A percentile compares a stretch with the other conserved stretches of the same genome.
Evolutionary conservation across 179 eudicot genomes (phyloP).

Genomic region (Patellifolia procumbens): DNA sequence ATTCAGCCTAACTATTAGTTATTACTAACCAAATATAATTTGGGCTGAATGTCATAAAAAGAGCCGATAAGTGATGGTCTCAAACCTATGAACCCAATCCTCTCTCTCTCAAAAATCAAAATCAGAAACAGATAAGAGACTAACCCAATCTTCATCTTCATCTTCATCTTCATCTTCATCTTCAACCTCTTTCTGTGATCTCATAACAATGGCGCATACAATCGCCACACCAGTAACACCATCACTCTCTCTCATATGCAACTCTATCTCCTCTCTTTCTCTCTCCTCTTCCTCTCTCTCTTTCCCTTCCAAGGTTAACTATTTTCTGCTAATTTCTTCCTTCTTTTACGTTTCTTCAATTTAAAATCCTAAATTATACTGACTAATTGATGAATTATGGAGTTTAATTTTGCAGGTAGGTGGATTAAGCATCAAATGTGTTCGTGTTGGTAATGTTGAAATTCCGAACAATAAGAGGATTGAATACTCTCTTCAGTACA

Average conservation of each 20-base stretch:
- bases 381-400: conserved; percentile 8
- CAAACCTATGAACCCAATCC: too few species aligned
- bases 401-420: conserved; percentile 33
- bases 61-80: too few species aligned
- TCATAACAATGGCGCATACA: conserved; percentile 61
- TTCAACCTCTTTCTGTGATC: background rate
- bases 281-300: conserved; percentile 24
- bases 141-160: background rate
- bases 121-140: background rate
- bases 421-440: conserved; percentile 69
- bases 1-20: too few species aligned
- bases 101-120: background rate
- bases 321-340: background rate
- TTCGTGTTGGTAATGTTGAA: conserved; percentile 94
- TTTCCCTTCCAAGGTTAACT: conserved; percentile 48
- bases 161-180: background rate
- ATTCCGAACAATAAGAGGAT: conserved; percentile 91
- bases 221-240: conserved; percentile 61
- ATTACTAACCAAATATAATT: background rate
- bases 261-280: conserved; percentile 30
- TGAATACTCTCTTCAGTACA: conserved; percentile 78
- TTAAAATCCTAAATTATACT: background rate
- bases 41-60: background rate
- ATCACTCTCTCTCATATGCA: conserved; percentile 55
- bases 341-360: background rate